phyloP scores from a whole-genome alignment of 352 stramenopile species.

The Phytophthora hibernalis region DNA sequence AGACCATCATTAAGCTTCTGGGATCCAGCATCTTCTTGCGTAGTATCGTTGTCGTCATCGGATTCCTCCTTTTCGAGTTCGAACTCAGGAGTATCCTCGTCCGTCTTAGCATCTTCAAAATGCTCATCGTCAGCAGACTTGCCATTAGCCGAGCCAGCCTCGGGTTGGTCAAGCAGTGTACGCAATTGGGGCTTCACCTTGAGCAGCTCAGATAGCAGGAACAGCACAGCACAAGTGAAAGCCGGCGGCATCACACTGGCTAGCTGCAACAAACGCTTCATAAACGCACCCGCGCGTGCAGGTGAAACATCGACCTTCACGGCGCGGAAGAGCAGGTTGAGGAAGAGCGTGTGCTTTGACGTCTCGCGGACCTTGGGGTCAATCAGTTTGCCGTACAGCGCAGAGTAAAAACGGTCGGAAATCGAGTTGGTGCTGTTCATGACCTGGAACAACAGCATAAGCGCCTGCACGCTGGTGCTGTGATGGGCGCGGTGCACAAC shows the following conservation, averaged over 20 bases:
- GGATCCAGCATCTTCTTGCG: conserved; percentile 27
- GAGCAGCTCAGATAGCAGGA: conserved; percentile 95
- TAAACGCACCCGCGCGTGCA: conserved; percentile 89
- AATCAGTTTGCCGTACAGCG: conserved; percentile 96
- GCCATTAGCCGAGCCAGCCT: conserved; percentile 28
- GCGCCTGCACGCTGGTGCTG: conserved; percentile 95
- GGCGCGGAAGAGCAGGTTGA: conserved; percentile 98
- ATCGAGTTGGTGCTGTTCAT: conserved; percentile 89
- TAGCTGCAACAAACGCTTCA: conserved; percentile 95
- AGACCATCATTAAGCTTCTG: conserved; percentile 50
- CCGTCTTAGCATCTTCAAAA: conserved; percentile 57
- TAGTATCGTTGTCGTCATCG: conserved; percentile 41
- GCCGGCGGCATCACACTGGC: conserved; percentile 82
- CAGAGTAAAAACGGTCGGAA: conserved; percentile 97
- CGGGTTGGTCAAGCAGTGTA: conserved; percentile 74
- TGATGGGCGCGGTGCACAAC: conserved; percentile 90
- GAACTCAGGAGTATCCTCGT: conserved; percentile 40
- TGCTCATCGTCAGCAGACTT: conserved; percentile 55
- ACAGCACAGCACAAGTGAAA: conserved; percentile 94
- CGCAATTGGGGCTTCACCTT: conserved; percentile 84
- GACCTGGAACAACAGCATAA: conserved; percentile 96
- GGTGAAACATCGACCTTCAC: conserved; percentile 94
- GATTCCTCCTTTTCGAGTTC: conserved; percentile 54
- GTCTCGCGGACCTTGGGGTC: conserved; percentile 91
- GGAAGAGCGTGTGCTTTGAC: conserved; percentile 96